A percentile compares a stretch with the other conserved stretches of the same genome.
Conservation (phyloP, 1,284 basidiomycete genomes). For the Malassezia pachydermatis region DNA sequence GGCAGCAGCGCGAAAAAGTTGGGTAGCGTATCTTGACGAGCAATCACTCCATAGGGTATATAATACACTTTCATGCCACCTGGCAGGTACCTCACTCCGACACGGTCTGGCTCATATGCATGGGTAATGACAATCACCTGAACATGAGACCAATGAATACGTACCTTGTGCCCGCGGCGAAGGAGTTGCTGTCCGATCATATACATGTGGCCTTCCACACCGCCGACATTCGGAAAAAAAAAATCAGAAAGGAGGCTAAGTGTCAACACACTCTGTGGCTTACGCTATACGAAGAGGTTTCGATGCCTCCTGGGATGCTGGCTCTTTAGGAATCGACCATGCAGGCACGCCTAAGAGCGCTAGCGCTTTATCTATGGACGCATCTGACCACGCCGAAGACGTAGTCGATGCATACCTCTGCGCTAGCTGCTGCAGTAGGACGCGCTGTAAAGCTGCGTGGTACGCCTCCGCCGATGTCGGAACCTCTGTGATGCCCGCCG, state of each 20-base stretch:
- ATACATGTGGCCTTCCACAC: constrained; percentile 94
- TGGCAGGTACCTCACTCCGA: constrained; percentile 80
- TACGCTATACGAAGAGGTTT: constrained; percentile 13
- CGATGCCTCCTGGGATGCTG: not conserved
- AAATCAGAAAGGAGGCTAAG: constrained; percentile 89
- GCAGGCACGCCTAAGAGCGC: not conserved
- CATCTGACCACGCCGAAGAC: not conserved
- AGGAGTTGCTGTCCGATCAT: constrained; percentile 56
- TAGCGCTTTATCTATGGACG: not conserved
- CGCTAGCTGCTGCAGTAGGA: not conserved
- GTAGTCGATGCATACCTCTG: too few relatives aligned
- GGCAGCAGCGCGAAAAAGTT: constrained; percentile 88
- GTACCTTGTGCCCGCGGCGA: constrained; percentile 71
- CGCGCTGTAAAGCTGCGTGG: not conserved
- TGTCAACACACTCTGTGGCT: not conserved
- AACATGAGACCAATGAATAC: constrained; percentile 10
- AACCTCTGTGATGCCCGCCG: not conserved
- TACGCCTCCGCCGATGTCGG: not conserved
- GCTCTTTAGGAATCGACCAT: not conserved
- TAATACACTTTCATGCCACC: constrained; percentile 81
- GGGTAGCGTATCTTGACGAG: constrained; percentile 66
- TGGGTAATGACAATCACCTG: constrained; percentile 92
- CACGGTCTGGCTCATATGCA: constrained; percentile 69
- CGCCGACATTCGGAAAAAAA: constrained; percentile 87
- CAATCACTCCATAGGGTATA: constrained; percentile 72